Evolutionary conservation across 2,329 filamentous ascomycete genomes (phyloP).

Genomic region (Exophiala sideris): DNA sequence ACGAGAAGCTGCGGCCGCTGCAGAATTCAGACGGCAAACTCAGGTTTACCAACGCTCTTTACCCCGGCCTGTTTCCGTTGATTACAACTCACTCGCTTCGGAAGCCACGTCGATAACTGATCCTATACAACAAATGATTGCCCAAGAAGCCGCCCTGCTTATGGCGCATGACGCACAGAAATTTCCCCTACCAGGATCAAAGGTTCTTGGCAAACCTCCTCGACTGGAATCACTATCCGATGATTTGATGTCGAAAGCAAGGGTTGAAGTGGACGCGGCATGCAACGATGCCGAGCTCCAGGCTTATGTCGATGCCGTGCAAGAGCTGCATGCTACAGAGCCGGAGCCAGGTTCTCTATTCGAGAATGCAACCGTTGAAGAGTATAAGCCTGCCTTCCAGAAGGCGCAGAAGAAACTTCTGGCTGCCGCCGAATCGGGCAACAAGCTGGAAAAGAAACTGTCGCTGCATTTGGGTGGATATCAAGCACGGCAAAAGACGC

Average conservation of each 20-base stretch:
- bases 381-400: constrained; percentile 67
- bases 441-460: constrained; percentile 93
- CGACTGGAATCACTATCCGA: constrained; percentile 67
- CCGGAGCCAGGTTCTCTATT: constrained; percentile 60
- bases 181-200: constrained; percentile 67
- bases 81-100: constrained; percentile 66
- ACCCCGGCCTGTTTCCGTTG: constrained; percentile 70
- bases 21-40: constrained; percentile 77
- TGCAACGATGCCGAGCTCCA: constrained; percentile 50
- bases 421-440: constrained; percentile 70
- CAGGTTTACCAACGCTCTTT: constrained; percentile 86
- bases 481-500: constrained; percentile 74
- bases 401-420: constrained; percentile 70
- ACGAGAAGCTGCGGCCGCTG: constrained; percentile 60
- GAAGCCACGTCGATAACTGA: constrained; percentile 60
- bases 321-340: constrained; percentile 44
- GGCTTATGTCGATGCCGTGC: constrained; percentile 46
- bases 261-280: constrained; percentile 72
- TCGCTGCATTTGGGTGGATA: constrained; percentile 83
- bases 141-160: constrained; percentile 71
- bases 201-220: constrained; percentile 60
- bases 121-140: constrained; percentile 66
- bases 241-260: constrained; percentile 67
- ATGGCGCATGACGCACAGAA: constrained; percentile 77
- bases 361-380: constrained; percentile 69